Conservation (phyloP, 2,329 filamentous ascomycete species). For the Diplodia mutila region DNA sequence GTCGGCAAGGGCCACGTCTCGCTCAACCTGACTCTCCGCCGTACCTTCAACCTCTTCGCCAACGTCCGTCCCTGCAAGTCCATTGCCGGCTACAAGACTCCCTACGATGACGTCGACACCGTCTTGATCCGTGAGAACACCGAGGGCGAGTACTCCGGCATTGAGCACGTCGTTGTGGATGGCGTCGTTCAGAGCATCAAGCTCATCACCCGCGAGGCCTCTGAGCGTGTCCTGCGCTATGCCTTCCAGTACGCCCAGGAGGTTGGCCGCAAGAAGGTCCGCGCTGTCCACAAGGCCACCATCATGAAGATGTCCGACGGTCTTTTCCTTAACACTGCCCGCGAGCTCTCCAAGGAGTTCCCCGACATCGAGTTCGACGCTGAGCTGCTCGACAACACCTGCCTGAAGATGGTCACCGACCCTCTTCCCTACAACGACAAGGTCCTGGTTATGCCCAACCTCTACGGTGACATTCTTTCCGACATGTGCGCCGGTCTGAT, state of each 20-base stretch:
- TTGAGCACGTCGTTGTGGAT: conserved; percentile 97
- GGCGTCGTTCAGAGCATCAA: conserved; percentile 99
- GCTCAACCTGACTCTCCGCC: conserved; percentile 95
- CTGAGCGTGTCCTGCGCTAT: conserved; percentile 92
- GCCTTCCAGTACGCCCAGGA: conserved; percentile 97
- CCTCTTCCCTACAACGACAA: conserved; percentile 98
- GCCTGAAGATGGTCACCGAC: conserved; percentile 98
- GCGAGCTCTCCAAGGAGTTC: conserved; percentile 91
- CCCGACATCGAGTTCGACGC: conserved; percentile 94
- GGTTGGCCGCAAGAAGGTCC: conserved; percentile 94
- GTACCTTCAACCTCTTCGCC: conserved; percentile 99
- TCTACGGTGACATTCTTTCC: conserved; percentile 99
- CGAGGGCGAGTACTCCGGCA: conserved; percentile 98
- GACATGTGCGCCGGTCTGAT: conserved; percentile 99
- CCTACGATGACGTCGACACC: conserved; percentile 95
- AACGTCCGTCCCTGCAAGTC: conserved; percentile 98
- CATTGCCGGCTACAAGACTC: conserved; percentile 96
- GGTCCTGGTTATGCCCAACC: conserved; percentile 95
- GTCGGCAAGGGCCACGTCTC: conserved; percentile 99
- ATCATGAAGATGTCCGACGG: conserved; percentile 99
- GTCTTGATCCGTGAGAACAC: conserved; percentile 99
- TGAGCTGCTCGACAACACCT: conserved; percentile 98
- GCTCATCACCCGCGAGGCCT: conserved; percentile 94
- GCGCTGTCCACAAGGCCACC: conserved; percentile 98
- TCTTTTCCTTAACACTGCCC: conserved; percentile 89